Evolutionary conservation across 176 grass and related monocot species (phyloP).

Genomic region (Tillandsia fasciculata): DNA sequence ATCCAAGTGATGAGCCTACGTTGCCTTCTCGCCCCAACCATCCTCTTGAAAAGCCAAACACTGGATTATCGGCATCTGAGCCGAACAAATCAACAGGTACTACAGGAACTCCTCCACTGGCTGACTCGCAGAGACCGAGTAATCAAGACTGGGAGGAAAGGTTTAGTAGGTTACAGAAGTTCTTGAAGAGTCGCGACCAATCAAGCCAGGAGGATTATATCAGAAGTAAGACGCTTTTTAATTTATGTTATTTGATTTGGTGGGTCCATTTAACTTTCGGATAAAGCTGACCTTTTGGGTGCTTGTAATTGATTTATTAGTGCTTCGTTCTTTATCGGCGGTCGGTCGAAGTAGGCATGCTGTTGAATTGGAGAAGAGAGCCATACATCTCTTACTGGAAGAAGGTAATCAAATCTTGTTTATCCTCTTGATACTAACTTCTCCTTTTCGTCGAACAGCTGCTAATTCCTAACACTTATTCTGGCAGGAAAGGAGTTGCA

Average conservation of each 20-base stretch:
- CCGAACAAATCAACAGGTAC: slow-evolving; percentile 15
- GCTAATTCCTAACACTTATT: too few relatives aligned
- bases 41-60: slow-evolving; percentile 24
- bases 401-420: slow-evolving; percentile 47
- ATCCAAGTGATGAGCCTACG: slow-evolving; percentile 12
- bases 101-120: not conserved
- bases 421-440: not conserved
- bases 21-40: slow-evolving; percentile 14
- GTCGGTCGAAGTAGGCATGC: slow-evolving; percentile 67
- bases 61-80: slow-evolving; percentile 14
- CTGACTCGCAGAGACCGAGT: slow-evolving; percentile 20
- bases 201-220: slow-evolving; percentile 76
- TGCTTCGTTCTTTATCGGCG: slow-evolving; percentile 66
- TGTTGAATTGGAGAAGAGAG: slow-evolving; percentile 77
- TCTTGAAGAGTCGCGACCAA: slow-evolving; percentile 67
- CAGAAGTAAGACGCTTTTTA: slow-evolving; percentile 46
- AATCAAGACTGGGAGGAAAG: slow-evolving; percentile 61
- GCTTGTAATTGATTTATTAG: slow-evolving; percentile 23
- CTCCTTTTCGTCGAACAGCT: too few relatives aligned
- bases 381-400: slow-evolving; percentile 76
- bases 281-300: slow-evolving; percentile 11
- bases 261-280: slow-evolving; percentile 7
- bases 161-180: slow-evolving; percentile 59
- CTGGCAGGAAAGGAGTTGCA: slow-evolving; percentile 53
- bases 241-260: not conserved